Evolutionary conservation across 352 stramenopile species (phyloP).

Genomic region (Pythium plurisporium): DNA sequence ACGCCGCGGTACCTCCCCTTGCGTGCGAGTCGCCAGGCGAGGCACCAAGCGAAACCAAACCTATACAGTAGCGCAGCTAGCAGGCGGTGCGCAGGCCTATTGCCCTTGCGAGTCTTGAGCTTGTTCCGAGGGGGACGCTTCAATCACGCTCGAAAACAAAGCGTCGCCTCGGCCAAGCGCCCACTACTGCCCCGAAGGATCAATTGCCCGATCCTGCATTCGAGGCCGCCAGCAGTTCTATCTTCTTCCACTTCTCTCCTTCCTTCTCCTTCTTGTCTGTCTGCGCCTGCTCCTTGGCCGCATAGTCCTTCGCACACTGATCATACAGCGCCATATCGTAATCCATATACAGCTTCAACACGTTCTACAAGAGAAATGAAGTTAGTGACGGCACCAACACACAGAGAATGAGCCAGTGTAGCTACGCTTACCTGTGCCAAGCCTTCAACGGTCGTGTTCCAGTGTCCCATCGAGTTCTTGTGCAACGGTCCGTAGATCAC

Average conservation of each 20-base stretch:
- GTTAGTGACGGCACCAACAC: not conserved
- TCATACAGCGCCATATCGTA: slow-evolving; percentile 95
- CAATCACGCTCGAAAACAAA: slow-evolving; percentile 3
- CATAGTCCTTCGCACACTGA: slow-evolving; percentile 85
- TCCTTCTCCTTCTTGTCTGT: slow-evolving; percentile 76
- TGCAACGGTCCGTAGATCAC: slow-evolving; percentile 92
- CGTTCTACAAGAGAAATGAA: slow-evolving; percentile 32
- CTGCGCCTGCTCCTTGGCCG: slow-evolving; percentile 63
- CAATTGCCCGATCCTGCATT: slow-evolving; percentile 48
- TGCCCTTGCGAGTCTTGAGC: slow-evolving; percentile 16
- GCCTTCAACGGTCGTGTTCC: slow-evolving; percentile 95
- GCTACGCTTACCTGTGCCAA: slow-evolving; percentile 56
- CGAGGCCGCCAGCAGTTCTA: slow-evolving; percentile 87
- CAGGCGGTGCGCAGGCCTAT: slow-evolving; percentile 22
- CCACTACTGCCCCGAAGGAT: slow-evolving; percentile 11
- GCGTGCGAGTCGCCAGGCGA: not conserved
- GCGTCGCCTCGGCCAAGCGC: not conserved
- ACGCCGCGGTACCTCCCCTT: not conserved
- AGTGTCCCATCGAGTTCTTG: slow-evolving; percentile 91
- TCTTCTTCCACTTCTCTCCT: slow-evolving; percentile 90
- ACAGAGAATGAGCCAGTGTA: not conserved
- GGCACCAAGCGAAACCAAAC: slow-evolving; percentile 13
- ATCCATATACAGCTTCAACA: slow-evolving; percentile 75
- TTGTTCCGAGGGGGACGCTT: slow-evolving; percentile 1
- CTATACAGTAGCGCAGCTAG: slow-evolving; percentile 23